Conservation (phyloP, 1,139 yeast species). For the Yamadazyma oceani region DNA sequence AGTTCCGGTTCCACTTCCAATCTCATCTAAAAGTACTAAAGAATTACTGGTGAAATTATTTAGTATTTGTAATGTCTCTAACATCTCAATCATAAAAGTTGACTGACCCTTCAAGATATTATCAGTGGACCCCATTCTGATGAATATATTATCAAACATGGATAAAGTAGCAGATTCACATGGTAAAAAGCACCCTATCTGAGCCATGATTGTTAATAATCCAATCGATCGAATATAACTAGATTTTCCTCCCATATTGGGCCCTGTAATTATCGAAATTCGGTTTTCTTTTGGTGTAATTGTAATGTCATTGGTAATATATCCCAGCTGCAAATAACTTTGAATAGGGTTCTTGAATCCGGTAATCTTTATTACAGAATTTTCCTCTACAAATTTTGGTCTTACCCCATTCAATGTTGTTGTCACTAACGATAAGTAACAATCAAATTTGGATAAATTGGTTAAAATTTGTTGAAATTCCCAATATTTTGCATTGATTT, state of each 20-base stretch:
- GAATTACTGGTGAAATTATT: constrained; percentile 46
- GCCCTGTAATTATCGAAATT: constrained; percentile 83
- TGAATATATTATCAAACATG: constrained; percentile 55
- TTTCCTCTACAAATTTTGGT: constrained; percentile 55
- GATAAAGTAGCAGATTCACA: constrained; percentile 49
- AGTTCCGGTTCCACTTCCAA: constrained; percentile 88
- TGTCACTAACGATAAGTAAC: constrained; percentile 68
- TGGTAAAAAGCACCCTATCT: constrained; percentile 91
- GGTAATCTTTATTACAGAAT: constrained; percentile 50
- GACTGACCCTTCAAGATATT: constrained; percentile 67
- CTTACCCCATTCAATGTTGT: constrained; percentile 47
- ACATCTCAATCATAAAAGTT: constrained; percentile 74
- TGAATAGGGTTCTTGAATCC: constrained; percentile 83
- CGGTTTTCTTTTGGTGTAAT: constrained; percentile 47
- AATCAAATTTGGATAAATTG: constrained; percentile 65
- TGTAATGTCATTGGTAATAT: constrained; percentile 69
- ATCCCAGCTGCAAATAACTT: constrained; percentile 37
- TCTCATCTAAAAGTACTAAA: constrained; percentile 76
- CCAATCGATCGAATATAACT: constrained; percentile 93
- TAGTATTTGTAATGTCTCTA: constrained; percentile 62
- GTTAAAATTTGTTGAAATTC: constrained; percentile 50
- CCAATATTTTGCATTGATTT: constrained; percentile 48
- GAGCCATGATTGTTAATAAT: constrained; percentile 83
- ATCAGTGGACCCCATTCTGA: constrained; percentile 75
- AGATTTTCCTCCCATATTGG: constrained; percentile 98